Conservation (phyloP, 306 rosid genomes). For the Alnus glutinosa region DNA sequence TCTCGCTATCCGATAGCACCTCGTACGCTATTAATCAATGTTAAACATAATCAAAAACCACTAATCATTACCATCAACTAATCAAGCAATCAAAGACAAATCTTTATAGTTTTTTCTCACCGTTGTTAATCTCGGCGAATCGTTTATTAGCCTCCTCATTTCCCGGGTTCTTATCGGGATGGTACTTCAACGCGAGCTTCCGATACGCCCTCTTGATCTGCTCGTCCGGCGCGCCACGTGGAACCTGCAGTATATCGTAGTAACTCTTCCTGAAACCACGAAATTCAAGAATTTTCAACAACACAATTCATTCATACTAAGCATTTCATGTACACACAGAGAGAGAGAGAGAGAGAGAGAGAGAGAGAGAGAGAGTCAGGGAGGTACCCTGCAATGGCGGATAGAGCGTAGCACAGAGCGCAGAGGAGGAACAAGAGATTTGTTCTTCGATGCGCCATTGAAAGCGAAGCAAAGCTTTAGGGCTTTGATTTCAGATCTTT, state of each 20-base stretch:
- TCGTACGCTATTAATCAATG: conserved; percentile 68
- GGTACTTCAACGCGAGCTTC: conserved; percentile 93
- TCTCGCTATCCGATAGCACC: conserved; percentile 81
- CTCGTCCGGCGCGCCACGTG: conserved; percentile 83
- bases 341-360: neutral
- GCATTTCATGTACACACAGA: neutral
- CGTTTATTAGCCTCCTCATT: conserved; percentile 86
- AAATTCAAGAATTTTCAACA: neutral
- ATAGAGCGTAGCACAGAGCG: conserved; percentile 60
- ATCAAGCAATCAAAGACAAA: neutral
- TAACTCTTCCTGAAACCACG: conserved; percentile 64
- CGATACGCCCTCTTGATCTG: conserved; percentile 96
- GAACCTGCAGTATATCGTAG: conserved; percentile 82
- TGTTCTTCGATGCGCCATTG: conserved; percentile 71
- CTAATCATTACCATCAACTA: neutral
- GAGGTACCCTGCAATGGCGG: conserved; percentile 70
- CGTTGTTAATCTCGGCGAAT: conserved; percentile 90
- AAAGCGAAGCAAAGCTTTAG: neutral
- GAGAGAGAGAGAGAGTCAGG: neutral
- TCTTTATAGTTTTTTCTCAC: conserved; percentile 24
- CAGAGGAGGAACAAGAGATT: conserved; percentile 52
- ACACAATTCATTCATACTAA: neutral
- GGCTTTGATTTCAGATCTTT: conserved; percentile 23
- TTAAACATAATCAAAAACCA: conserved; percentile 17
- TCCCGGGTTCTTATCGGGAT: conserved; percentile 95